A percentile compares a stretch with the other conserved stretches of the same genome.
These are phyloP conservation scores for Hymenoscyphus repandus DNA, from an alignment of 2,329 filamentous ascomycete species.

Conservation along the genomic window DNA sequence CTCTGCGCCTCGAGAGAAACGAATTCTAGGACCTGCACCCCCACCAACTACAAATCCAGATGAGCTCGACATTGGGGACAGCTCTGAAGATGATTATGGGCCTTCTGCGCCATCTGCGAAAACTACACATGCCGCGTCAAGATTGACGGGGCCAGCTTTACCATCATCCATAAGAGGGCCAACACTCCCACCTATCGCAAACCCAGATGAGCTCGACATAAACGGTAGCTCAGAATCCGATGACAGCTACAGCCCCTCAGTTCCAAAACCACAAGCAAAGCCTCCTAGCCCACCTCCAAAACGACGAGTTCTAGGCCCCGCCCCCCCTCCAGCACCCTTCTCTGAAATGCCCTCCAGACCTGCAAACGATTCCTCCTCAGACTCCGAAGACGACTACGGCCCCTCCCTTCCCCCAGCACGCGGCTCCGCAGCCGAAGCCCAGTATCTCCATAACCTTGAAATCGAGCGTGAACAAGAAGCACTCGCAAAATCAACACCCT, in stretches of 20 bases:
- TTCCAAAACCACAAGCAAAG: constrained; percentile 15
- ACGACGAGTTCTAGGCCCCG: constrained; percentile 34
- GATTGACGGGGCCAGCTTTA: constrained; percentile 1
- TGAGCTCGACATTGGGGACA: constrained; percentile 43
- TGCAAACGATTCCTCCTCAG: constrained; percentile 23
- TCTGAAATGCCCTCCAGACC: constrained; percentile 33
- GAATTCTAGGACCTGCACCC: constrained; percentile 22
- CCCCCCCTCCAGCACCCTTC: constrained; percentile 39
- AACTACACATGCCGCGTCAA: background rate
- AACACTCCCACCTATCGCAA: constrained; percentile 33
- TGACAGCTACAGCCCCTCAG: constrained; percentile 27
- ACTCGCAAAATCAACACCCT: constrained; percentile 28
- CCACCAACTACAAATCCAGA: constrained; percentile 36
- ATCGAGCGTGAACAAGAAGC: constrained; percentile 26
- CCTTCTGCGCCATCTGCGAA: constrained; percentile 15
- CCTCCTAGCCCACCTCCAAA: constrained; percentile 13
- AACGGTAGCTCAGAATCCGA: constrained; percentile 37
- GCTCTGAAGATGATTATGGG: constrained; percentile 34
- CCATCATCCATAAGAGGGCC: constrained; percentile 5
- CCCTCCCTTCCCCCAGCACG: constrained; percentile 49
- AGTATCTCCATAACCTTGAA: constrained; percentile 3
- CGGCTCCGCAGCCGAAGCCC: constrained; percentile 24
- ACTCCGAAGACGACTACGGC: constrained; percentile 49
- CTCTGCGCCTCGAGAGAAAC: constrained; percentile 12
- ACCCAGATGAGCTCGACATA: constrained; percentile 41